Base-by-base conservation (phyloP, 176 grass and related monocot species). In the Triticum turgidum region DNA sequence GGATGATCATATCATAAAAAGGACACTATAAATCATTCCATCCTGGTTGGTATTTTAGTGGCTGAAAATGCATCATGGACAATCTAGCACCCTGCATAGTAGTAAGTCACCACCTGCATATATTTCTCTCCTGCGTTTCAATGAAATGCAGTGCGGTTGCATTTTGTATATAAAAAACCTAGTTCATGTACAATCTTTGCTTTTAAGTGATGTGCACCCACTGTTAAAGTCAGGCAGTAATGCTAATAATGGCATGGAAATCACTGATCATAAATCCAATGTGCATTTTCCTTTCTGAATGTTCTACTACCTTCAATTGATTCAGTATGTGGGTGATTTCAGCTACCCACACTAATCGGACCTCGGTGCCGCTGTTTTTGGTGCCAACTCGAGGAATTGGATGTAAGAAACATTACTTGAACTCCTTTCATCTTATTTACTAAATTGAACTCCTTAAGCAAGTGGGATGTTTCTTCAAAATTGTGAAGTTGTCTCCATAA, bases 361-460 rank as follows among this genome's bases (percentile, higher is more conserved):
- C 80, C 92, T 97, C 61, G 90, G 92, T 73, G 95, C 95, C 78
- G 95, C 95, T 82, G 91, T 97, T 88, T 97, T 86, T 85, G 95
- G 95, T 76, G 95, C 90, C 22, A 97, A 97, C 90, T 97, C 58
- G 92, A 93, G 81, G 95, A 97, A 89, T 91, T 97, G 32, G 92
- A 94, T 91, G 95, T 97, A 94, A 94, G 90, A 90, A 82, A 15
- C 49, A 83, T 33, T 66, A 1, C 73, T 87, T 69, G 47, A 62
- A 82, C 47, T 76, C 62, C n/a, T 35, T 51, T 76, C 42, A 13
- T 25, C 61, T 82, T 69, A 70, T 27, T 34, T 24, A 73, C 47
- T 73, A 42, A n/a, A 37, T 9, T 24, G 24, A 80, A 64, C 37
- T 18, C 33, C 13, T 62, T 65, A 25, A 64, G 58, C 34, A 78